These are phyloP conservation scores for Teunomyces barrocoloradensis DNA, from an alignment of 805 yeast genomes.

Conservation along the genomic window DNA sequence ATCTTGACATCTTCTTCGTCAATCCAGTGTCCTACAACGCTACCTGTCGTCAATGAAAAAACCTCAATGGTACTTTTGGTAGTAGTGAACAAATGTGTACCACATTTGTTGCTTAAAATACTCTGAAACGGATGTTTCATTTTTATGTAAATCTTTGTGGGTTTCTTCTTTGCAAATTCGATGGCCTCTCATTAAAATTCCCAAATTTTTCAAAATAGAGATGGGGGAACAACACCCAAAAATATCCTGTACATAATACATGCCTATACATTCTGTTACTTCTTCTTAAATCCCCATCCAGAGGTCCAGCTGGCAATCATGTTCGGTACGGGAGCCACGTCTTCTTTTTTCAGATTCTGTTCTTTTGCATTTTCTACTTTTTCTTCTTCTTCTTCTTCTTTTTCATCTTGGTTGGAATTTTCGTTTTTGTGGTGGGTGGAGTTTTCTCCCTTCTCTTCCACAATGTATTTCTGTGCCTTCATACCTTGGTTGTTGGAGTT, in stretches of 20 bases:
- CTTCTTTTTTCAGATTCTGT: conserved; percentile 3
- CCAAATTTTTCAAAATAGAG: conserved; percentile 1
- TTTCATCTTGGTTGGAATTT: background rate
- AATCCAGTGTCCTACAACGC: conserved; percentile 56
- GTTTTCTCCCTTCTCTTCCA: conserved; percentile 7
- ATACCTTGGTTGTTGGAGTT: conserved; percentile 3
- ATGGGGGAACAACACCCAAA: background rate
- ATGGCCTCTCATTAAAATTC: background rate
- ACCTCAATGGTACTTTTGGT: conserved; percentile 60
- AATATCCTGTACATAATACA: background rate
- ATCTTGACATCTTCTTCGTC: conserved; percentile 50
- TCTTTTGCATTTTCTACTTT: background rate
- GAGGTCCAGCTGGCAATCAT: conserved; percentile 7
- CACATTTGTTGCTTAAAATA: conserved; percentile 42
- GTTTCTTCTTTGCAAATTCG: background rate
- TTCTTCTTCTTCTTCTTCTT: background rate
- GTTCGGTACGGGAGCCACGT: conserved; percentile 2
- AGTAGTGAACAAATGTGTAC: conserved; percentile 51
- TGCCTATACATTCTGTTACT: background rate
- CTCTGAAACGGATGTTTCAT: conserved; percentile 76
- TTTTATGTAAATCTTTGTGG: background rate
- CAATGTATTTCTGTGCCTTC: conserved; percentile 11
- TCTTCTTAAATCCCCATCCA: conserved; percentile 16
- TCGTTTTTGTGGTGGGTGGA: conserved; percentile 4
- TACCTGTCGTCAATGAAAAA: conserved; percentile 40